Conservation (phyloP, 179 eudicot species). For the Pouteria campechiana region DNA sequence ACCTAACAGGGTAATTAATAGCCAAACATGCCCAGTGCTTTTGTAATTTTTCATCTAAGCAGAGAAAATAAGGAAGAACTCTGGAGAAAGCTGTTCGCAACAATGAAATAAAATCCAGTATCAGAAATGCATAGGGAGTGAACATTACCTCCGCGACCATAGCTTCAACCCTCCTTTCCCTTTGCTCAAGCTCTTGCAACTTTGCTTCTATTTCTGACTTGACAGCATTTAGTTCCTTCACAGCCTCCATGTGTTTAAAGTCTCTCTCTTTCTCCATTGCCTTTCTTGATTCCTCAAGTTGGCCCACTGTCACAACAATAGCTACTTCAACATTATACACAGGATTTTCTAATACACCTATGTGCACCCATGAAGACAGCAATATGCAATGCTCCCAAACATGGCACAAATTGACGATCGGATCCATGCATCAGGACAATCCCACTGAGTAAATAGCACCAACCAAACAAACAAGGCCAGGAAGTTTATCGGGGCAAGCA, state of each 20-base stretch:
- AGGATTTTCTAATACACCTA: too few relatives aligned
- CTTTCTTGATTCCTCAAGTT: slow-evolving; percentile 42
- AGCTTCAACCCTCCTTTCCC: slow-evolving; percentile 48
- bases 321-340: too few relatives aligned
- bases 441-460: neutral
- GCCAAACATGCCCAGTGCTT: neutral
- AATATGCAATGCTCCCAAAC: too few relatives aligned
- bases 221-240: slow-evolving; percentile 47
- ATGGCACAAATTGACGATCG: too few relatives aligned
- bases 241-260: slow-evolving; percentile 36
- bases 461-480: neutral
- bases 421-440: too few relatives aligned
- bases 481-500: too few relatives aligned
- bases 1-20: too few relatives aligned
- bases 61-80: neutral
- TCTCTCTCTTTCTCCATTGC: slow-evolving; percentile 63
- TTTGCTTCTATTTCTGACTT: slow-evolving; percentile 54
- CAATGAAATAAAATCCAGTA: neutral
- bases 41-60: neutral
- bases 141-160: slow-evolving; percentile 44
- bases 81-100: neutral
- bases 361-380: too few relatives aligned
- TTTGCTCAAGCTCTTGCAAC: slow-evolving; percentile 36
- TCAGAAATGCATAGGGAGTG: neutral
- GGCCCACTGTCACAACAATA: slow-evolving; percentile 35